Evolutionary conservation across 768 basidiomycete species (phyloP), one percentile per base, ranked within the genome.

Genomic region (Mycena albidolilacea): DNA sequence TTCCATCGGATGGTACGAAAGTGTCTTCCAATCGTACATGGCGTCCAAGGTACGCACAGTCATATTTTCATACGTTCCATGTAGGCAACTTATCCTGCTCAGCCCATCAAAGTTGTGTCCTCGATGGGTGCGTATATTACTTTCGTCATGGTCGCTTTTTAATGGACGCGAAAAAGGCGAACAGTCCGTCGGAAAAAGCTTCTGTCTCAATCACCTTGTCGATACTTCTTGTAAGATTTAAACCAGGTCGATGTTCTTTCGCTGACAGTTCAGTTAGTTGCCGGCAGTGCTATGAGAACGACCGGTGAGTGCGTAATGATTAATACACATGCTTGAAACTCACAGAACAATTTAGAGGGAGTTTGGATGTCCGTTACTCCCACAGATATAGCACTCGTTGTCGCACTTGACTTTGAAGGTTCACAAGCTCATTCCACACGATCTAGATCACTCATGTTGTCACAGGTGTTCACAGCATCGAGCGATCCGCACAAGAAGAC

Each of bases 301-400:
- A 91, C 88, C 43, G 85, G 83, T 82, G 61, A 30, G 75, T 72
- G 15, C 37, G 10, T 17, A 11, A 12, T 5, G 10, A 12, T 12
- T 6, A 11, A 23, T n/a, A 62, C 17, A 21, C 14, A 21, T 60
- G n/a, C 2, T 8, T 41, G 6, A 7, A 17, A 21, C 48, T 64
- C 19, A 52, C 12, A 9, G 3, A 19, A 46, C 19, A 8, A 35
- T 6, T 30, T 12, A 76, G 89, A 90, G 80, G 90, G 90, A 4
- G 89, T 91, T 0, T 91, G 90, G 90, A 87, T 91, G 86, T 91
- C 89, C 0, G 88, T 89, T 14, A 90, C 90, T 0, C 91, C 91
- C 0, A 90, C 90, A 0, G 81, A 86, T 44, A 84, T 89, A n/a
- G 79, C 79, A 0, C 76, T 92, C 8, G 81, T 91, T 6, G 89